phyloP scores from a whole-genome alignment of 306 rosid genomes.

The Sicyos baderoa region DNA sequence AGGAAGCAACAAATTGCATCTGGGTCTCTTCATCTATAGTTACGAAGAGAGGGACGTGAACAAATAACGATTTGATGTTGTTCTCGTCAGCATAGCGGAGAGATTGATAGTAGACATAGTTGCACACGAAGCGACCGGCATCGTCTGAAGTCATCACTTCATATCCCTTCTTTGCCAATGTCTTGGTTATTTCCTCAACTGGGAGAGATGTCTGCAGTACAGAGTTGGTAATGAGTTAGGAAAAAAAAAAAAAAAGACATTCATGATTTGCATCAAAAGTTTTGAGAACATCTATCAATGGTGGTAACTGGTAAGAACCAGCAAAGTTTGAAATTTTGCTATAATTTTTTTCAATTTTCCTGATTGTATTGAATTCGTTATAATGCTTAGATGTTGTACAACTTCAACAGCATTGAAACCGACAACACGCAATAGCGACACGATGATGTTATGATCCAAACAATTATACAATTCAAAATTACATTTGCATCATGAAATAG shows the following conservation, averaged over 20 bases:
- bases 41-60: slow-evolving; percentile 83
- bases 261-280: background rate
- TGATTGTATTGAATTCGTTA: background rate
- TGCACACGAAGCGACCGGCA: slow-evolving; percentile 95
- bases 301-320: too few relatives aligned
- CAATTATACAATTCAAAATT: background rate
- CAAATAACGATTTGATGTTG: slow-evolving; percentile 64
- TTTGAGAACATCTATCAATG: background rate
- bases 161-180: slow-evolving; percentile 61
- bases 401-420: background rate
- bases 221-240: slow-evolving; percentile 14
- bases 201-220: slow-evolving; percentile 69
- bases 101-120: slow-evolving; percentile 89
- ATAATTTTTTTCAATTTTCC: background rate
- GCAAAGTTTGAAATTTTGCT: background rate
- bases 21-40: slow-evolving; percentile 69
- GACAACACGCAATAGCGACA: background rate
- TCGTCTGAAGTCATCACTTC: slow-evolving; percentile 83
- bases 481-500: background rate
- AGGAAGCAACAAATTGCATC: slow-evolving; percentile 80
- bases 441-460: too few relatives aligned
- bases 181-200: slow-evolving; percentile 64
- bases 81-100: slow-evolving; percentile 77
- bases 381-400: background rate
- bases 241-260: slow-evolving; percentile 6